Base-by-base conservation (phyloP, 768 basidiomycete species). In the Lentinus brumalis region DNA sequence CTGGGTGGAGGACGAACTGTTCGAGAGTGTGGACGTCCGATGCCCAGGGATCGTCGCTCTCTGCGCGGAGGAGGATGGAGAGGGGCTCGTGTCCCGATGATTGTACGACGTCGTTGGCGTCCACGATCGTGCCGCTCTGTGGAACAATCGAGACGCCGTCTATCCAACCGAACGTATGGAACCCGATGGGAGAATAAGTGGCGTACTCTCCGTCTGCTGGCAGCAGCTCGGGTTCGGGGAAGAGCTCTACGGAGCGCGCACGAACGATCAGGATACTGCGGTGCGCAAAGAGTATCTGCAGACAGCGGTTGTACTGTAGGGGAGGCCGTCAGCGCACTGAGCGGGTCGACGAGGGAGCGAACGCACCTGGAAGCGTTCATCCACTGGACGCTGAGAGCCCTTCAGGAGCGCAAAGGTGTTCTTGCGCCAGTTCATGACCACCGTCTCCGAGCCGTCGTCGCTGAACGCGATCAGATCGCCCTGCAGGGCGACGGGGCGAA, bases 101-200 rank as follows among this genome's bases (percentile, higher is more conserved):
- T 2, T 42, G 18, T 57, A 63, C 7, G 7, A 44, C 29, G 29
- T 10, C 50, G 35, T 49, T 21, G 0, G 38, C 45, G 41, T 53
- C 35, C 10, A 21, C 29, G 30, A 41, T n/a, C 2, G 59, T 50
- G 29, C 49, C 39, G 4, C 51, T 47, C 58, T 70, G 63, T 1
- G 75, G 63, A 2, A 14, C 49, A 8, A 83, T 77, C 2, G 79
- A 79, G 40, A 86, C 76, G 8, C 83, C 83, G 55, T 89, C 88
- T 14, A 87, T 80, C 87, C 87, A 89, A 15, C 87, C 87, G 64
- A 87, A 88, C 3, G 83, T 82, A 63, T 83, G 79, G 2, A 65
- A 67, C 1, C 78, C 80, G 41, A 78, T 68, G 0, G 81, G 75
- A 1, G 66, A 54, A 56, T 82, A 78, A 0, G 74, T 57, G 4